Evolutionary conservation across 192 early-diverging fungal genomes (phyloP).

Genomic region (Backusella parvicylindrica): DNA sequence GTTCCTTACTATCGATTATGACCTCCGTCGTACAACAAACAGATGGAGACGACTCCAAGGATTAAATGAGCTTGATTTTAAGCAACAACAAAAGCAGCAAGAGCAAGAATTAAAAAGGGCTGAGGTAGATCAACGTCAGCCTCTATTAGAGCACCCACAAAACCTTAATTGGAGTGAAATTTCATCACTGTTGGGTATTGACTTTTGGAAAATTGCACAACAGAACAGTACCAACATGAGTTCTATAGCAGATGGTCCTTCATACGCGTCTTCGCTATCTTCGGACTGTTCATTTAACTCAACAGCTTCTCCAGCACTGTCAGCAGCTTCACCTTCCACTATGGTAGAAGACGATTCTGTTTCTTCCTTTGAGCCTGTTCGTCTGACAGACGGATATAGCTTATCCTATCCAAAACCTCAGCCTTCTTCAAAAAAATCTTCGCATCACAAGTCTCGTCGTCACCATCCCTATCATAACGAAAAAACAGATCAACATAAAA

Average conservation of each 20-base stretch:
- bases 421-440: neutral
- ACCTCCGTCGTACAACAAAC: slow-evolving; percentile 11
- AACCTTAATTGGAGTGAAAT: neutral
- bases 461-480: neutral
- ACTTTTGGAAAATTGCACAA: slow-evolving; percentile 15
- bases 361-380: slow-evolving; percentile 7
- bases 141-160: neutral
- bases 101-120: neutral
- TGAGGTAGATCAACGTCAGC: neutral
- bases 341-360: neutral
- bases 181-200: neutral
- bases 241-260: neutral
- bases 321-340: neutral
- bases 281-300: slow-evolving; percentile 3
- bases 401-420: neutral
- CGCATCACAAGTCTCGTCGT: neutral
- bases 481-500: neutral
- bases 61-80: neutral
- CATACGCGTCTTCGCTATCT: slow-evolving; percentile 9
- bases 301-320: neutral
- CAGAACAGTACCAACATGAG: neutral
- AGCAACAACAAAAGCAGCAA: neutral
- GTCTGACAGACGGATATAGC: neutral
- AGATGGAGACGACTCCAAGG: slow-evolving; percentile 11
- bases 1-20: slow-evolving; percentile 30